Base-by-base conservation (phyloP, 768 basidiomycete species). In the Symmetrospora coprosmae region DNA sequence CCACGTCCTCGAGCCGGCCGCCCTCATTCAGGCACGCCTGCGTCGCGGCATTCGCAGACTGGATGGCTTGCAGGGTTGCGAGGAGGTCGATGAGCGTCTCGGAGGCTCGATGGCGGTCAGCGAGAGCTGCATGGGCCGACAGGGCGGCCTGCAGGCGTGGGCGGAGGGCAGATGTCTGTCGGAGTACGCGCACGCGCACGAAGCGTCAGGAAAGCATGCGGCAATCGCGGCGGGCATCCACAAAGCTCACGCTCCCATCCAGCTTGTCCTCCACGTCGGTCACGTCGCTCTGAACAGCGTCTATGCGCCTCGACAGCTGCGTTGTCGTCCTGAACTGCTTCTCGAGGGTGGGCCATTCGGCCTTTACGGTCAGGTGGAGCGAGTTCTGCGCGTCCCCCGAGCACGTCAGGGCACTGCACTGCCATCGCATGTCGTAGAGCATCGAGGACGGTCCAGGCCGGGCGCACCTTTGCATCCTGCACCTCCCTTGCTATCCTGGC, bases 321-420 rank as follows among this genome's bases (percentile, higher is more conserved):
- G n/a, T 31, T 16, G 55, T 45, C 6, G 55, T 31, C 23, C 25
- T 43, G 28, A 43, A 38, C 31, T 58, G 55, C 3, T 23, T 28
- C 37, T 28, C 28, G 30, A 58, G 31, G 8, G 39, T 38, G 28
- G 55, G 55, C 55, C 55, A 58, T 58, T 58, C 41, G 21, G 23
- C 4, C 41, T 58, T 39, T 14, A 58, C 55, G 8, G 55, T 58
- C 4, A 27, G 14, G 43, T 58, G 55, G 3, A 58, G 55, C 43
- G 43, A 25, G 27, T 25, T 23, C 55, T 58, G 31, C 30, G 39
- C 25, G 33, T 11, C n/a, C n/a, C n/a, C n/a, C n/a, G n/a, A n/a
- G n/a, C n/a, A n/a, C n/a, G n/a, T n/a, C n/a, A n/a, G n/a, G n/a
- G n/a, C n/a, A n/a, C n/a, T n/a, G n/a, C n/a, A n/a, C n/a, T n/a